Evolutionary conservation across 1,284 basidiomycete genomes (phyloP), one percentile per base, ranked within the genome.

Genomic region (Flammula alnicola): DNA sequence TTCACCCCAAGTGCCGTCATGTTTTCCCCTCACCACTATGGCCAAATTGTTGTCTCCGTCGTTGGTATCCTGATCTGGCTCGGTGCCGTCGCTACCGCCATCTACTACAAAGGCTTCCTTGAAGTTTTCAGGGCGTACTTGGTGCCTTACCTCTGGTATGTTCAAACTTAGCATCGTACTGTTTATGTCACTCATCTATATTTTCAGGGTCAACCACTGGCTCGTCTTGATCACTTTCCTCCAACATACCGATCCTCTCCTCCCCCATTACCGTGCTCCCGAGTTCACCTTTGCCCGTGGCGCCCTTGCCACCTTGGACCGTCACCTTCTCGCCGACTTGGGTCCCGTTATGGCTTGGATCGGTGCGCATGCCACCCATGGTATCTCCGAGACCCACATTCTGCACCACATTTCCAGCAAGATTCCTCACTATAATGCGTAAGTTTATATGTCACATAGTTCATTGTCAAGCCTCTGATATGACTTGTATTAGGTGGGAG

Each of bases 221-320:
- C 80, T 96, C 47, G 91, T 96, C 52, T 67, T 92, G 59, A 94
- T 95, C 75, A 95, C 93, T 23, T 95, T 92, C 87, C 81, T 98
- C 54, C 97, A 98, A 75, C 97, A 98, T 80, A 98, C 96, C 62
- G 96, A 98, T 74, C 93, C 95, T 16, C 69, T 90, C 35, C 80
- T 98, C 25, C 95, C 95, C 45, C 96, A 99, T 76, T 99, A 98
- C 82, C 90, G 92, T 59, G 85, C 88, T 19, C 72, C 86, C 39
- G 85, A 90, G 63, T 98, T 96, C 80, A 97, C 88, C 39, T 99
- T 99, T 81, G 79, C 90, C 45, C 93, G 96, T 62, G 96, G 96
- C 55, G 96, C 96, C 14, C 85, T 99, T 44, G 78, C 92, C 55
- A 99, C 96, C 16, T 80, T 98, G 39, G 95, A 99, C 72, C 93